Evolutionary conservation across 2,329 filamentous ascomycete genomes (phyloP), one percentile per base, ranked within the genome.

Genomic region (Macrophomina phaseolina): DNA sequence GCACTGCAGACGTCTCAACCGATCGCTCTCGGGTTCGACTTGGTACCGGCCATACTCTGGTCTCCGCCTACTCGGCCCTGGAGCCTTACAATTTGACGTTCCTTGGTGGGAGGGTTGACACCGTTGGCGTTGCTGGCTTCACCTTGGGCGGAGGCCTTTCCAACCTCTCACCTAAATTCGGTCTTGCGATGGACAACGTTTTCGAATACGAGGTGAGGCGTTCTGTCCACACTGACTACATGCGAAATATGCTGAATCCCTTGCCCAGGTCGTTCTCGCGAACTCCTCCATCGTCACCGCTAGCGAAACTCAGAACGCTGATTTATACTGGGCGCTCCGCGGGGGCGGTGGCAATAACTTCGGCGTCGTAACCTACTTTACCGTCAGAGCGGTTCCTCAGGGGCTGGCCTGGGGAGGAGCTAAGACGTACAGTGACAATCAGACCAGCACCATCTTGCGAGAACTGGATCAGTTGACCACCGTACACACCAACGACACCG

Each of bases 241-340:
- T 18, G 18, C 18, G 18, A 18, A 18, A 18, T 18, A 18, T 18
- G 18, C 18, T 18, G 18, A 18, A 18, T 18, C 18, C 18, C 18
- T 18, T 18, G 18, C 23, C 2, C 14, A 58, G 53, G 38, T 58
- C 8, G 53, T 58, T 7, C 38, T 58, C 36, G 53, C 53, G 1
- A 58, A 58, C 38, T 9, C 36, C 53, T 42, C 53, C 16, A 51
- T 66, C 16, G 16, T 28, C 18, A 58, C 55, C 42, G 64, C 64
- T 4, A 42, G 14, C 2, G 51, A 45, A 36, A 9, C 28, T 6
- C 4, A 38, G 8, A 45, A 67, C 30, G 32, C 0, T 40, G 76
- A 79, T 62, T 71, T 81, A 2, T 79, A 77, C 71, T 75, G 73
- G 71, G 76, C 77, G 0, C 70, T 80, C 9, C 76, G 76, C 30